These are phyloP conservation scores for Yamadazyma blattariae DNA, from an alignment of 1,139 yeast genomes.

Conservation along the genomic window DNA sequence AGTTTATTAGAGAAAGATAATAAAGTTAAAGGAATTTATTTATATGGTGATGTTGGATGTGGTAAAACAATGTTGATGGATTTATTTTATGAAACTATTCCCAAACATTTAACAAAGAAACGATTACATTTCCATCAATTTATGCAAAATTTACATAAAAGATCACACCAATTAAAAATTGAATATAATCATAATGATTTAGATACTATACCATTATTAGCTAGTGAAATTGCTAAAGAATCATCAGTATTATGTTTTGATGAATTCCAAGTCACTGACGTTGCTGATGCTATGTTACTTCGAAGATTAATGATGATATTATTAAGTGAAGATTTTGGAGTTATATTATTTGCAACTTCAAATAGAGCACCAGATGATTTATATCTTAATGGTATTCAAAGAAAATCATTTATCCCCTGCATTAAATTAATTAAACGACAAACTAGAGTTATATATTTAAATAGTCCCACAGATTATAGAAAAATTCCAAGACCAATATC, in stretches of 20 bases:
- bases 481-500: slow-evolving; percentile 82
- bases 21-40: slow-evolving; percentile 72
- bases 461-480: slow-evolving; percentile 92
- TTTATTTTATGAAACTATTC: slow-evolving; percentile 81
- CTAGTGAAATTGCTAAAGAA: slow-evolving; percentile 74
- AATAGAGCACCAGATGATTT: slow-evolving; percentile 94
- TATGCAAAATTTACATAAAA: slow-evolving; percentile 89
- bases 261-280: slow-evolving; percentile 95
- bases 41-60: slow-evolving; percentile 97
- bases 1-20: slow-evolving; percentile 19
- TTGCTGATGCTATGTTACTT: slow-evolving; percentile 95
- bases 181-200: slow-evolving; percentile 58
- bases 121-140: slow-evolving; percentile 94
- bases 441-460: slow-evolving; percentile 73
- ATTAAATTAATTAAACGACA: slow-evolving; percentile 72
- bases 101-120: slow-evolving; percentile 68
- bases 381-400: slow-evolving; percentile 88
- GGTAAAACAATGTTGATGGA: slow-evolving; percentile 99
- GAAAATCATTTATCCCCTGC: slow-evolving; percentile 89
- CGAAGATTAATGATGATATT: slow-evolving; percentile 69
- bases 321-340: slow-evolving; percentile 68
- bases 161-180: slow-evolving; percentile 72
- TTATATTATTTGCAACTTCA: slow-evolving; percentile 87
- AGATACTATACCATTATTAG: slow-evolving; percentile 82
- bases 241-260: slow-evolving; percentile 88